Evolutionary conservation across 2,329 filamentous ascomycete species (phyloP).

Genomic region (Trichoderma citrinoviride): DNA sequence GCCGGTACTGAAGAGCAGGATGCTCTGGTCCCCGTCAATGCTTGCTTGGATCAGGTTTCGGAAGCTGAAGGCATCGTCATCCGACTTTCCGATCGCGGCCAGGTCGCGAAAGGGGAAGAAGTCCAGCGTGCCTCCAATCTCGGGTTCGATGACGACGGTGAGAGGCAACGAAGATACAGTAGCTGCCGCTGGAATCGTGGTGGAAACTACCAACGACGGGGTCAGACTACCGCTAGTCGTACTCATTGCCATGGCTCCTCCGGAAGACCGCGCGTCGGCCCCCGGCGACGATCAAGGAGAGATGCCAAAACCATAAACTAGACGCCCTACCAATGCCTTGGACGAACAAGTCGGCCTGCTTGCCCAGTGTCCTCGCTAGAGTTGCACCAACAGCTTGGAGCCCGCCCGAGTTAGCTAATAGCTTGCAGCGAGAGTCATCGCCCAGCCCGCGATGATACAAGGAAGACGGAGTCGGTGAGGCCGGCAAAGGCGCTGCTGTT

Average conservation of each 20-base stretch:
- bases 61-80: slow-evolving; percentile 33
- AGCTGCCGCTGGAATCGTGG: slow-evolving; percentile 27
- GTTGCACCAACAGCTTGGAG: slow-evolving; percentile 3
- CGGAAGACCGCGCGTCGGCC: slow-evolving; percentile 2
- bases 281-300: not conserved
- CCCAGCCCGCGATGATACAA: not conserved
- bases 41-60: slow-evolving; percentile 36
- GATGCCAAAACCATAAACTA: slow-evolving; percentile 5
- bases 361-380: not conserved
- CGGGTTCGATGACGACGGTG: slow-evolving; percentile 31
- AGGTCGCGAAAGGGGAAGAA: slow-evolving; percentile 41
- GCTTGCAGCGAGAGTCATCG: slow-evolving; percentile 1
- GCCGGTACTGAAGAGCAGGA: slow-evolving; percentile 35
- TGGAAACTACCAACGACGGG: not conserved
- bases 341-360: not conserved
- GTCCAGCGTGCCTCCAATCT: slow-evolving; percentile 35
- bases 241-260: slow-evolving; percentile 8
- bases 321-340: not conserved
- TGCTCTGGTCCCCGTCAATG: slow-evolving; percentile 34
- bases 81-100: slow-evolving; percentile 30
- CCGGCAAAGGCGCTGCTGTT: not conserved
- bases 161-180: slow-evolving; percentile 24
- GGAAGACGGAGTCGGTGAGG: slow-evolving; percentile 17
- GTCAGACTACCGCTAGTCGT: not conserved
- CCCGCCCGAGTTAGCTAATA: not conserved